phyloP scores from a whole-genome alignment of 331 rosid species.

The Spiraea crenata region DNA sequence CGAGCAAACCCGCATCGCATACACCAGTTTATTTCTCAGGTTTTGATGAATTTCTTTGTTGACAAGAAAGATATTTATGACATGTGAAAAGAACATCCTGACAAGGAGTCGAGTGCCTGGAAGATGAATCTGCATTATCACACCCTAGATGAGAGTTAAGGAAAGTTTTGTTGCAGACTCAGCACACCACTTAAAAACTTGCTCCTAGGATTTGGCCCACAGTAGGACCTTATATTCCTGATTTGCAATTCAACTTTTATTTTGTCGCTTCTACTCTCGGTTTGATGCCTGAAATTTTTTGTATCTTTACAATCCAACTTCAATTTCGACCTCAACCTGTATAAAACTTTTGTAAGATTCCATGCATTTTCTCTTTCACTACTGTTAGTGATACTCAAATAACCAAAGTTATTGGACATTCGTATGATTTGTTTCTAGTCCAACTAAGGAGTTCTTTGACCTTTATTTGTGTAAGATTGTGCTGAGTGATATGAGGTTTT shows the following conservation, averaged over 20 bases:
- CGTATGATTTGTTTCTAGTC: not conserved
- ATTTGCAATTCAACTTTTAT: not conserved
- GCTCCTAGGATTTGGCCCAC: not conserved
- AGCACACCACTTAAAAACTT: not conserved
- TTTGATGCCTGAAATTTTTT: not conserved
- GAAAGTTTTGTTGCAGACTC: conserved; percentile 17
- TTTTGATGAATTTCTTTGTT: not conserved
- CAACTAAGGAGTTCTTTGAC: not conserved
- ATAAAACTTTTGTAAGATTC: not conserved
- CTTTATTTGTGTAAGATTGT: not conserved
- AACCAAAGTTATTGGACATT: conserved; percentile 4
- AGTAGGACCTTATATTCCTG: conserved; percentile 3
- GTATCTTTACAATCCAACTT: not conserved
- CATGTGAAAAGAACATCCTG: not conserved
- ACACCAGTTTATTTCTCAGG: not conserved
- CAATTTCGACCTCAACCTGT: not conserved
- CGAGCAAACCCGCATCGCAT: not conserved
- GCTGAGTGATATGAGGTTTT: not conserved
- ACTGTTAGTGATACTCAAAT: conserved; percentile 3
- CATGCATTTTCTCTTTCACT: not conserved
- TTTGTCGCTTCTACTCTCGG: not conserved
- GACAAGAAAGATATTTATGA: not conserved
- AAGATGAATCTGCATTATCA: not conserved
- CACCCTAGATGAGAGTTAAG: not conserved
- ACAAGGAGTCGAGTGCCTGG: not conserved